Conservation (phyloP, 73 alveolate genomes). For the Paramecium sexaurelia region DNA sequence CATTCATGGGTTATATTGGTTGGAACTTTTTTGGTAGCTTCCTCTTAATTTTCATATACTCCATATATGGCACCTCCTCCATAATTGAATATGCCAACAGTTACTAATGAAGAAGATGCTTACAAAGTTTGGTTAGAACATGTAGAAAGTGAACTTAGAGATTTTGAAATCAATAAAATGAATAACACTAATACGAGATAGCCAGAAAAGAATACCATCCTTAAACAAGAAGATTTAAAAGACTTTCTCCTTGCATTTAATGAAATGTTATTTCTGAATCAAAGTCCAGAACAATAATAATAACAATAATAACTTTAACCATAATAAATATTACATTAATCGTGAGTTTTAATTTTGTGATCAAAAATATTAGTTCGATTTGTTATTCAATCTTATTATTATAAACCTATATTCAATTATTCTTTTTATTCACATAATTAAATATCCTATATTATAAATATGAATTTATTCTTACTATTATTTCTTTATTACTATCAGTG, state of each 20-base stretch:
- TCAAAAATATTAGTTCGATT: background rate
- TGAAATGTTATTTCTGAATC: slow-evolving; percentile 33
- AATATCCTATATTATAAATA: too few species aligned
- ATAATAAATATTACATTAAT: background rate
- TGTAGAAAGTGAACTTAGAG: slow-evolving; percentile 25
- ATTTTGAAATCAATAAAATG: slow-evolving; percentile 5
- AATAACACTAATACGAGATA: background rate
- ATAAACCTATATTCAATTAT: background rate
- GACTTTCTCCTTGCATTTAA: slow-evolving; percentile 44
- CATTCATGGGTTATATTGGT: slow-evolving; percentile 54
- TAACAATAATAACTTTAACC: background rate
- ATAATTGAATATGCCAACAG: slow-evolving; percentile 39
- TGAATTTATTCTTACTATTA: background rate
- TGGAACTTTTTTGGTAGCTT: slow-evolving; percentile 34
- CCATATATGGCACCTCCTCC: slow-evolving; percentile 57
- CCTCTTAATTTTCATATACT: slow-evolving; percentile 15
- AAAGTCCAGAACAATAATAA: background rate
- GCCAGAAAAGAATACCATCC: background rate
- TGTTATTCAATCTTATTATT: background rate
- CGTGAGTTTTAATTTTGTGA: background rate
- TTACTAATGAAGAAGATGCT: background rate
- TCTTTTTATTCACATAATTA: background rate
- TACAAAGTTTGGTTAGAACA: slow-evolving; percentile 32
- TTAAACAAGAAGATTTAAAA: slow-evolving; percentile 42
- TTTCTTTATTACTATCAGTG: background rate